Evolutionary conservation across 306 rosid species (phyloP), one percentile per base, ranked within the genome.

Genomic region (Elaeagnus macrophylla): DNA sequence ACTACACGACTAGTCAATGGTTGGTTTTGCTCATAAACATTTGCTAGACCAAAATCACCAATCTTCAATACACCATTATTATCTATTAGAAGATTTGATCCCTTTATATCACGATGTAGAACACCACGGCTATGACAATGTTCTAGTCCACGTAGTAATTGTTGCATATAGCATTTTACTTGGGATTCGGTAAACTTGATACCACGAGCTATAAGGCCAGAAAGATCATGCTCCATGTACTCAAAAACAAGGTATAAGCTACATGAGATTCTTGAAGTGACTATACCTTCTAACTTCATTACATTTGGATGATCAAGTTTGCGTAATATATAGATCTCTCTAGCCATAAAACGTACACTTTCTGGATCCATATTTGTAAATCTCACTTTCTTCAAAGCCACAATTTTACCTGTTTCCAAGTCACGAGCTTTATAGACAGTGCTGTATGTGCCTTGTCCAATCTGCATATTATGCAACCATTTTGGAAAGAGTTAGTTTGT

Each of bases 401-500:
- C 96, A 9, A 66, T 67, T 77, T 91, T 86, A 64, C 93, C 96
- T 39, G 85, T 87, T 65, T 84, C 89, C 52, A 79, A 80, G 64
- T 91, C 99, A 43, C 77, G 79, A 55, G 99, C 96, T 72, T 66
- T 91, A 58, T 84, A 80, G 19, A 91, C 99, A 69, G 78, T 80
- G 72, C 99, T 91, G 71, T 91, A 91, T 35, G 99, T 84, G 65
- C 99, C 99, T 69, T 91, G 96, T 57, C 99, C 99, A 69, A 84
- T 67, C 99, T 91, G 79, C 75, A 67, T 14, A 60, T 8, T 53
- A 11, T 37, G 2, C n/a, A 47, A 12, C 45, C 67, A 70, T 62
- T 41, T 38, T 17, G 44, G 32, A 25, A 52, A 54, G 32, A 15
- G 44, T 54, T 53, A 39, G 46, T 56, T 44, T 48, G 14, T 18